Conservation (phyloP, 176 grass and related monocot genomes). For the Poa annua region DNA sequence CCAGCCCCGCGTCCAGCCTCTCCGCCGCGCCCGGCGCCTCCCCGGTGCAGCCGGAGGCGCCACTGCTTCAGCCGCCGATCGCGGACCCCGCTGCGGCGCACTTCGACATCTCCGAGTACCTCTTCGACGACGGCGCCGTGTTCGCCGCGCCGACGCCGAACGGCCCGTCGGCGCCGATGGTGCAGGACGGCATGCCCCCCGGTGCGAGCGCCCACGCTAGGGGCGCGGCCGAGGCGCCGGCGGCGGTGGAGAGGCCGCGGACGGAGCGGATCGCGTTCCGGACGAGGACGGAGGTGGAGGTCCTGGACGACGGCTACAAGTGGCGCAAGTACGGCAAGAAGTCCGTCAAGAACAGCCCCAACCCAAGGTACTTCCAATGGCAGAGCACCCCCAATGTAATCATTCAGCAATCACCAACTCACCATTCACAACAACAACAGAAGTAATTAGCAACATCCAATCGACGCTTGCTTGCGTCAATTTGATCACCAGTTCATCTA, state of each 20-base stretch:
- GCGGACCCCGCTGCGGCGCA: conserved; percentile 2
- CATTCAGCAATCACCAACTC: not conserved
- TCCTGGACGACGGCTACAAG: conserved; percentile 89
- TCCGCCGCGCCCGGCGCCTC: conserved; percentile 46
- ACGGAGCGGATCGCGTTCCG: conserved; percentile 86
- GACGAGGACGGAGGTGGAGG: conserved; percentile 80
- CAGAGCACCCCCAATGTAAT: not conserved
- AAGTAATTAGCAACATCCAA: not conserved
- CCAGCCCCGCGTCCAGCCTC: conserved; percentile 59
- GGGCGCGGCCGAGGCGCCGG: conserved; percentile 38
- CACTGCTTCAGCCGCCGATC: conserved; percentile 1
- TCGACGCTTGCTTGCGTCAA: not conserved
- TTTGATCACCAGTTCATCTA: not conserved
- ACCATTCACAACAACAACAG: no score
- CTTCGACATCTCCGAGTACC: conserved; percentile 75
- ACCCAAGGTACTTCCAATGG: conserved; percentile 65
- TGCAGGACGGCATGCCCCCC: not conserved
- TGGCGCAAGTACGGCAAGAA: conserved; percentile 99
- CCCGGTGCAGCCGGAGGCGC: not conserved
- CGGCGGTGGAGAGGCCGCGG: conserved; percentile 48
- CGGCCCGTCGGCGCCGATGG: not conserved
- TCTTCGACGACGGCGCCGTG: conserved; percentile 53
- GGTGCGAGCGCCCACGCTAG: conserved; percentile 19
- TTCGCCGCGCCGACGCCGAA: conserved; percentile 8
- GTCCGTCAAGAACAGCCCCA: conserved; percentile 97